These are phyloP conservation scores for Agaricus sinodeliciosus DNA, from an alignment of 768 basidiomycete genomes.

Conservation along the genomic window DNA sequence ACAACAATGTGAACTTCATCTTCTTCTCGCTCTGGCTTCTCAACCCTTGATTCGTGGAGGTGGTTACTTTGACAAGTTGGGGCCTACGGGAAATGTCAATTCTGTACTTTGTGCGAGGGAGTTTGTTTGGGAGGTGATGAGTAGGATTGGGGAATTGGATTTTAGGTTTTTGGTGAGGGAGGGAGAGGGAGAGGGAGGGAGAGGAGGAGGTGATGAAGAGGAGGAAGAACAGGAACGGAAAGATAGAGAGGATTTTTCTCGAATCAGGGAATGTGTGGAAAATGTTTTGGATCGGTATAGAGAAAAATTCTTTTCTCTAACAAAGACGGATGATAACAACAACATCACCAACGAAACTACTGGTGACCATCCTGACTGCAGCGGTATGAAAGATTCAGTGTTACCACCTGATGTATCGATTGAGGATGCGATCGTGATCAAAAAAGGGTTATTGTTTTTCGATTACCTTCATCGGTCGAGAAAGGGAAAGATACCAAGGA, in stretches of 20 bases:
- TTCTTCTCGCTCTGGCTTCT: neutral
- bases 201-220: neutral
- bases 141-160: neutral
- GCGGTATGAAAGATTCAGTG: neutral
- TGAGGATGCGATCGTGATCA: slow-evolving; percentile 1
- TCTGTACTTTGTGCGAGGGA: neutral
- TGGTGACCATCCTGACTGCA: no score
- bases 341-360: no score
- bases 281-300: neutral
- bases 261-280: neutral
- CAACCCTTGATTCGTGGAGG: slow-evolving; percentile 8
- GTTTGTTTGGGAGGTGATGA: neutral
- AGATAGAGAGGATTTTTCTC: neutral
- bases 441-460: neutral
- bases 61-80: neutral
- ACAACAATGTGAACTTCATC: neutral
- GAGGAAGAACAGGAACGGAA: neutral
- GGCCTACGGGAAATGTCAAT: slow-evolving; percentile 8
- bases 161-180: no score
- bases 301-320: neutral
- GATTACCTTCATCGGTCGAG: neutral
- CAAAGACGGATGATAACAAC: neutral
- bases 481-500: no score
- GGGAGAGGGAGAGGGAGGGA: no score
- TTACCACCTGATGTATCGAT: neutral